Conservation (phyloP, 2,329 filamentous ascomycete genomes). For the Alternaria sp. region DNA sequence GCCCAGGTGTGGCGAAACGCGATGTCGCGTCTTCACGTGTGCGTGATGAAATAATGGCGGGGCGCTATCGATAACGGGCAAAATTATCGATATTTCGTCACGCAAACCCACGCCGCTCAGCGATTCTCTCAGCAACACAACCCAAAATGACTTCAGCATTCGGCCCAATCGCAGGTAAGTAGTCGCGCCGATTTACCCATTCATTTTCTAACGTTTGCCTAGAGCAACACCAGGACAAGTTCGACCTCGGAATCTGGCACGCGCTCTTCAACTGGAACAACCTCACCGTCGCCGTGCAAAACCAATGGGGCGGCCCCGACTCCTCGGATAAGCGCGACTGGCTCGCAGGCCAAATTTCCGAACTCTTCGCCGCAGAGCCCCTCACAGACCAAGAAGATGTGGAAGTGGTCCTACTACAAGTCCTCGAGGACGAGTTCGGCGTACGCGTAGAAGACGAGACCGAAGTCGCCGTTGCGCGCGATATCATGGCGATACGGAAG, state of each 20-base stretch:
- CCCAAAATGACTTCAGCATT: conserved; percentile 9
- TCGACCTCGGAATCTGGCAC: conserved; percentile 88
- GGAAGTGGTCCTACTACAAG: conserved; percentile 82
- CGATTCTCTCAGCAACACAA: conserved; percentile 1
- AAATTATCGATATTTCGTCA: conserved; percentile 9
- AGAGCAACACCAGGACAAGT: conserved; percentile 42
- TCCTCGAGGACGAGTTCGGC: conserved; percentile 96
- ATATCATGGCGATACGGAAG: conserved; percentile 71
- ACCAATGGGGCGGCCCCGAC: conserved; percentile 85
- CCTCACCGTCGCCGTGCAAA: conserved; percentile 84
- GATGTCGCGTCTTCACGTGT: neutral
- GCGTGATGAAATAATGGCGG: neutral
- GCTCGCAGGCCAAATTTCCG: conserved; percentile 87
- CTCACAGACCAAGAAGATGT: conserved; percentile 78
- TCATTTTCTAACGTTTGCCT: conserved; percentile 1
- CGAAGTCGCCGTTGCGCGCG: conserved; percentile 72
- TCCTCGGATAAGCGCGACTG: conserved; percentile 90
- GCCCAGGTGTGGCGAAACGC: conserved; percentile 1
- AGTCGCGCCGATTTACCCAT: neutral
- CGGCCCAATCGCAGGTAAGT: conserved; percentile 8
- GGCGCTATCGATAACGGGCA: conserved; percentile 9
- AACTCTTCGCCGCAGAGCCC: conserved; percentile 69
- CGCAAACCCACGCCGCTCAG: conserved; percentile 9
- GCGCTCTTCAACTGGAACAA: conserved; percentile 86
- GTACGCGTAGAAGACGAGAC: conserved; percentile 91